A percentile compares a stretch with the other conserved stretches of the same genome.
Evolutionary conservation across 2,329 filamentous ascomycete species (phyloP).

Genomic region (Aureobasidium namibiae): DNA sequence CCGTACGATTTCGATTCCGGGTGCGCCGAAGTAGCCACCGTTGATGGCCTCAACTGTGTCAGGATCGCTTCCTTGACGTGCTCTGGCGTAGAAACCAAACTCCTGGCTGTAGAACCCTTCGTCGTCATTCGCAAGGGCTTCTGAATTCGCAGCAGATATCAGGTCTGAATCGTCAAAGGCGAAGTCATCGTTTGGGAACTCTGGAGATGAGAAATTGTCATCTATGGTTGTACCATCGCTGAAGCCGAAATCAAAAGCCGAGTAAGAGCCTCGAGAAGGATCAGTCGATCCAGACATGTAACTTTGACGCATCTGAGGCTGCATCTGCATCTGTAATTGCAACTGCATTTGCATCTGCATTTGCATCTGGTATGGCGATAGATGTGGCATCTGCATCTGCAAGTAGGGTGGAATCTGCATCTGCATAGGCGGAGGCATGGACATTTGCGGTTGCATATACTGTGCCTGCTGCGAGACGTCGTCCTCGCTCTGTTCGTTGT

Average conservation of each 20-base stretch:
- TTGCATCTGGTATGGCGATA: not conserved
- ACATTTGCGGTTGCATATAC: not conserved
- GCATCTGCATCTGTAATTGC: slow-evolving; percentile 2
- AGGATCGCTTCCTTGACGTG: slow-evolving; percentile 34
- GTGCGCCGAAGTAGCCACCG: slow-evolving; percentile 82
- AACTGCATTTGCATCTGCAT: not conserved
- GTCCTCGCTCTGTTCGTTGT: slow-evolving; percentile 20
- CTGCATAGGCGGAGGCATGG: not conserved
- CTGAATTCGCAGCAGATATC: slow-evolving; percentile 90
- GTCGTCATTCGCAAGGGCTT: slow-evolving; percentile 81
- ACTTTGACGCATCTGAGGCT: not conserved
- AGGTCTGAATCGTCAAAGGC: slow-evolving; percentile 65
- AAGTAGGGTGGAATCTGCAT: not conserved
- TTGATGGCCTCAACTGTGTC: slow-evolving; percentile 56
- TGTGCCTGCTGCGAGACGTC: not conserved
- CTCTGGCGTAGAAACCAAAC: slow-evolving; percentile 82
- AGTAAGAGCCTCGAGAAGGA: slow-evolving; percentile 14
- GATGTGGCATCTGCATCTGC: not conserved
- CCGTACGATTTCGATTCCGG: slow-evolving; percentile 55
- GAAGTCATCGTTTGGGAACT: slow-evolving; percentile 36
- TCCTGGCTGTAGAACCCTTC: slow-evolving; percentile 95
- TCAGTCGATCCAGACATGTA: slow-evolving; percentile 5
- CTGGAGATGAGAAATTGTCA: slow-evolving; percentile 8
- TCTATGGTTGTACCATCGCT: slow-evolving; percentile 21
- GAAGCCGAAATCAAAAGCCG: slow-evolving; percentile 34